These are phyloP conservation scores for Apiotrichum sp. DNA, from an alignment of 1,284 basidiomycete genomes.

Conservation along the genomic window DNA sequence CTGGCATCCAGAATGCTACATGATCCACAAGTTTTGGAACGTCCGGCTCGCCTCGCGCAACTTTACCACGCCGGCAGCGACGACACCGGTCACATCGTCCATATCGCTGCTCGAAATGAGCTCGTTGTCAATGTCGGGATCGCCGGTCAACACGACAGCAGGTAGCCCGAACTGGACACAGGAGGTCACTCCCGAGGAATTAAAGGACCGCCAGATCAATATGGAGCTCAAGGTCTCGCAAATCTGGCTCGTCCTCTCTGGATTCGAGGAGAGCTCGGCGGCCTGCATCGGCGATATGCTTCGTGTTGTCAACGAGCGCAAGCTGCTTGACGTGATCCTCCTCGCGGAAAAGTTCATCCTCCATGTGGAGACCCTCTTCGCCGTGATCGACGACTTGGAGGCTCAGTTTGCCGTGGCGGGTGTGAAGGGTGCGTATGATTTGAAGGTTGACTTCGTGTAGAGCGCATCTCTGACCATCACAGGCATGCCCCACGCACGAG, in stretches of 20 bases:
- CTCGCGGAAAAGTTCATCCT: conserved; percentile 99
- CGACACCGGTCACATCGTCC: conserved; percentile 50
- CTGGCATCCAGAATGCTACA: conserved; percentile 99
- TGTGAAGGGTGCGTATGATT: conserved; percentile 63
- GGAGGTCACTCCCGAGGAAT: conserved; percentile 68
- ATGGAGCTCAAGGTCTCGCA: conserved; percentile 99
- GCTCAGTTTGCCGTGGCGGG: conserved; percentile 74
- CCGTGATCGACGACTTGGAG: conserved; percentile 93
- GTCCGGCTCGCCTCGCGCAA: conserved; percentile 82
- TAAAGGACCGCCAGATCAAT: conserved; percentile 83
- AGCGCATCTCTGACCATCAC: not conserved
- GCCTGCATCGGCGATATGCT: conserved; percentile 99
- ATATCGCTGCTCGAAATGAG: conserved; percentile 43
- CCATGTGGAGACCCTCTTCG: conserved; percentile 96
- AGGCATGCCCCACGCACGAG: conserved; percentile 97
- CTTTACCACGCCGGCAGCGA: conserved; percentile 49
- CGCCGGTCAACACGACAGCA: conserved; percentile 27
- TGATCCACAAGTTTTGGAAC: conserved; percentile 99
- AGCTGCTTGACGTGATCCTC: conserved; percentile 91
- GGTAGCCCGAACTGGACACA: conserved; percentile 25
- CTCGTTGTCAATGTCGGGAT: conserved; percentile 4
- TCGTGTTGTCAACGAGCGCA: conserved; percentile 89
- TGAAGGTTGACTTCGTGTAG: no score
- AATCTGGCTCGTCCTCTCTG: conserved; percentile 98
- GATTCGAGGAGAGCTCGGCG: conserved; percentile 98